Percentiles rank a stretch among this genome's conserved stretches.
phyloP scores from a whole-genome alignment of 495 filamentous ascomycete genomes.

The Rhizodiscina lignyota region DNA sequence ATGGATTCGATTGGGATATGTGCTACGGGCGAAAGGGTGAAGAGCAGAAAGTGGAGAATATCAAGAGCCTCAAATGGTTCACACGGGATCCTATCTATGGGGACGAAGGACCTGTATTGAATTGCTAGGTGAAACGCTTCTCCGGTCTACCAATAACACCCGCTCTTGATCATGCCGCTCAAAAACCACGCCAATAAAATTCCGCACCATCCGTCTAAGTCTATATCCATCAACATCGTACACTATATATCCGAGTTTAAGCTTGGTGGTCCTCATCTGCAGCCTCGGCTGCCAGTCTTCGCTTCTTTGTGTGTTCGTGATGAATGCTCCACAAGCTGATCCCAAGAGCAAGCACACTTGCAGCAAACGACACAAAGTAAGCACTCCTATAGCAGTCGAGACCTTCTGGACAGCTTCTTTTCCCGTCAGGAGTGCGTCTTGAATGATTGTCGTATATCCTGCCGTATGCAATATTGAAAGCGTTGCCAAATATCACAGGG shows the following conservation, averaged over 20 bases:
- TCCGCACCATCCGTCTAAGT: no score
- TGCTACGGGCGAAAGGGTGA: conserved; percentile 45
- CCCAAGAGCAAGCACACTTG: conserved; percentile 50
- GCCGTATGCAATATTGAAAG: conserved; percentile 87
- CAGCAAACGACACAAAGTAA: conserved; percentile 67
- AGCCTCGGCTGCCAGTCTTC: conserved; percentile 6
- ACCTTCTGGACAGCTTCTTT: conserved; percentile 61
- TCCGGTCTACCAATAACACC: no score
- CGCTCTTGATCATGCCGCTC: no score
- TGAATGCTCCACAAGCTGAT: conserved; percentile 65
- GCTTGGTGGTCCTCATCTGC: no score
- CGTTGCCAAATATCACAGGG: conserved; percentile 68
- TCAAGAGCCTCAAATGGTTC: conserved; percentile 37
- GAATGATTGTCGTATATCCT: conserved; percentile 66
- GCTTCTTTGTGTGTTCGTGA: conserved; percentile 34
- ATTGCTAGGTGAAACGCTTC: no score
- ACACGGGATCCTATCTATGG: conserved; percentile 43
- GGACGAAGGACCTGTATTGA: conserved; percentile 32
- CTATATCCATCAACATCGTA: no score
- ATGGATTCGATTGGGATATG: conserved; percentile 45
- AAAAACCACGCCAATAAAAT: no score
- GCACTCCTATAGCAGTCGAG: conserved; percentile 65
- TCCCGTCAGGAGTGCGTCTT: conserved; percentile 45
- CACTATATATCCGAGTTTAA: no score
- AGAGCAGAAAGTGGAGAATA: conserved; percentile 29